Base-by-base conservation (phyloP, 257 asterid genomes). In the Haberlea rhodopensis region DNA sequence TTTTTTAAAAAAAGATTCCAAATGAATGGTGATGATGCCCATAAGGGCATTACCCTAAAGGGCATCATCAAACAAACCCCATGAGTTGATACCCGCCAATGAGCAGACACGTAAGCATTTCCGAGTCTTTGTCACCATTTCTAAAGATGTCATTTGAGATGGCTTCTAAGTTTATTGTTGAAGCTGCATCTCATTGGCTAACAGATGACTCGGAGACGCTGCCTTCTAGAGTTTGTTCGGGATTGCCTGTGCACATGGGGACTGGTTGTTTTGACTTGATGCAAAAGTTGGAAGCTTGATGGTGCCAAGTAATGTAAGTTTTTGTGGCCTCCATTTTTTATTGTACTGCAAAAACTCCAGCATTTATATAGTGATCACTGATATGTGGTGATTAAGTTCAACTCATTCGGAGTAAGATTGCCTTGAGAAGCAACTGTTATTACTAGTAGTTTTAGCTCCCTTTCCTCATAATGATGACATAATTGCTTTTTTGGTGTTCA, bases 101-200 rank as follows among this genome's bases (percentile, higher is more conserved):
- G 99, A 94, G 95, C 72, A 78, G 99, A 62, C 86, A 83, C 2
- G 99, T 97, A 40, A 66, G 95, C 51, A 86, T 94, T 54, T 73
- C 91, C 0, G 90, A 94, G 68, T 87, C 96, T 3, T 6, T 81
- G 40, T 90, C 97, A 0, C 97, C 97, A 0, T 86, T 87, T 28
- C 73, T 87, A 8, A 90, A 94, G 78, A 94, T 94, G 96, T 79
- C 99, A 1, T 94, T 81, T 25, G 99, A 94, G 78, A 94, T 95
- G 0, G 95, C 99, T 10, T 77, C 96, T 0, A 94, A 87, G 81
- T 94, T 87, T 71, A 88, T 94, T 4, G 95, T 90, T 6, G 95
- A 90, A 71, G 94, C 97, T 0, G 96, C 97, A 0, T 79, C 88
- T 34, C 77, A 65, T 43, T 84, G 92, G 18, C 57, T 94, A 57